These are phyloP conservation scores for Lycium ferocissimum DNA, from an alignment of 257 asterid species.

Conservation along the genomic window DNA sequence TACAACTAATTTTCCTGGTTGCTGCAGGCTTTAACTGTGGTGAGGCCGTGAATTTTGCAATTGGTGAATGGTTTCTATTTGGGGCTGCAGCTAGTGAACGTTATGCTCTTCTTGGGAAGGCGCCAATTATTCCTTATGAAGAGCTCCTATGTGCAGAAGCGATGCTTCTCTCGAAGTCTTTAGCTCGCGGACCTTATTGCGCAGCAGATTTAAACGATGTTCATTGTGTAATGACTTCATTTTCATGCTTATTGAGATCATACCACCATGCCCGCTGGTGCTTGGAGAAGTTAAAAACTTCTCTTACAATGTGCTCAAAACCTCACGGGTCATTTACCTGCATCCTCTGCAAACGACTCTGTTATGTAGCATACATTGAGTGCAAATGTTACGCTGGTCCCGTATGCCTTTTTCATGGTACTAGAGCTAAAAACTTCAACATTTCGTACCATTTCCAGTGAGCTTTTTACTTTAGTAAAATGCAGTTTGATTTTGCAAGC, in stretches of 20 bases:
- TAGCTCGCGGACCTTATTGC: neutral
- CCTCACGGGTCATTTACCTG: slow-evolving; percentile 39
- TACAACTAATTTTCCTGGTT: neutral
- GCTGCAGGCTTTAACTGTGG: slow-evolving; percentile 56
- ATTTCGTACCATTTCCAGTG: neutral
- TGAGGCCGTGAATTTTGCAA: slow-evolving; percentile 56
- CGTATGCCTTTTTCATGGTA: slow-evolving; percentile 56
- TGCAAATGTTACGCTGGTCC: slow-evolving; percentile 44
- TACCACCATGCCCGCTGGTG: slow-evolving; percentile 47
- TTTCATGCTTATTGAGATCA: slow-evolving; percentile 42
- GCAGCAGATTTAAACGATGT: slow-evolving; percentile 13
- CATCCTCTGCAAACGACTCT: slow-evolving; percentile 47
- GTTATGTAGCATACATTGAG: slow-evolving; percentile 45
- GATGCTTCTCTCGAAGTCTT: slow-evolving; percentile 38
- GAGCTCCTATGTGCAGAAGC: slow-evolving; percentile 56
- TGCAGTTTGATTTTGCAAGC: neutral
- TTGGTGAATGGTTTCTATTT: slow-evolving; percentile 47
- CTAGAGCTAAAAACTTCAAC: neutral
- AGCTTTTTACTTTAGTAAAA: neutral
- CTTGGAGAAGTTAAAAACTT: slow-evolving; percentile 34
- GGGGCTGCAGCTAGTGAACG: slow-evolving; percentile 48
- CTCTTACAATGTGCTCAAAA: slow-evolving; percentile 21
- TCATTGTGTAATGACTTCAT: slow-evolving; percentile 38
- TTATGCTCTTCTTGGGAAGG: slow-evolving; percentile 41
- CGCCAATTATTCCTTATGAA: slow-evolving; percentile 52